phyloP scores from a whole-genome alignment of 352 stramenopile species.

The Phytopythium helicoides region DNA sequence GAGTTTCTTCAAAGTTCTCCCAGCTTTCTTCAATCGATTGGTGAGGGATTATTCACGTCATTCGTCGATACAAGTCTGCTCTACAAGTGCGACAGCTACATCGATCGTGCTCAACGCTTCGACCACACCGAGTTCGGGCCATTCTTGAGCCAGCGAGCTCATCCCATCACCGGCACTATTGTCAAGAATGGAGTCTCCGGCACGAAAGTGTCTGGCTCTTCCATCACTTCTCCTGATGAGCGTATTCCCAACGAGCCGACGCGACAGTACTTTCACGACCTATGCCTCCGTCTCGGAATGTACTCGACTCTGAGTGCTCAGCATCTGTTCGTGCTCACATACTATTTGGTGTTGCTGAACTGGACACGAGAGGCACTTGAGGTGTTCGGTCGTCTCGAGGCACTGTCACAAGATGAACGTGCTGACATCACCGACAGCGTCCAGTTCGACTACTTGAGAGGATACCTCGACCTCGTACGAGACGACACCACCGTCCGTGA shows the following conservation, averaged over 20 bases:
- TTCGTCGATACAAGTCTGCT: slow-evolving; percentile 18
- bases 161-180: slow-evolving; percentile 25
- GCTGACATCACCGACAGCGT: slow-evolving; percentile 23
- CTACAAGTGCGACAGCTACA: slow-evolving; percentile 30
- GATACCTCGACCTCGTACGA: slow-evolving; percentile 62
- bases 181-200: slow-evolving; percentile 6
- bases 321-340: slow-evolving; percentile 42
- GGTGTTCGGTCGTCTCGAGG: slow-evolving; percentile 27
- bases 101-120: slow-evolving; percentile 20
- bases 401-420: neutral
- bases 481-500: no score
- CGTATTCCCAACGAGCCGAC: slow-evolving; percentile 38
- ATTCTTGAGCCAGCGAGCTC: slow-evolving; percentile 36
- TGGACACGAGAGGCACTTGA: slow-evolving; percentile 31
- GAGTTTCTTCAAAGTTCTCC: slow-evolving; percentile 25
- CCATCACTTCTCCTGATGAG: slow-evolving; percentile 12
- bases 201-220: neutral
- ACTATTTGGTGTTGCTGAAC: slow-evolving; percentile 50
- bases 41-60: slow-evolving; percentile 26
- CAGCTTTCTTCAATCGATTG: slow-evolving; percentile 17
- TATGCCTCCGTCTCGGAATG: slow-evolving; percentile 40
- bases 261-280: slow-evolving; percentile 30
- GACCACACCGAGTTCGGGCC: slow-evolving; percentile 50
- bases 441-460: slow-evolving; percentile 55
- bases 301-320: slow-evolving; percentile 17